Evolutionary conservation across 2,329 filamentous ascomycete species (phyloP), one percentile per base, ranked within the genome.

Genomic region (Alternaria hordeiaustralica): DNA sequence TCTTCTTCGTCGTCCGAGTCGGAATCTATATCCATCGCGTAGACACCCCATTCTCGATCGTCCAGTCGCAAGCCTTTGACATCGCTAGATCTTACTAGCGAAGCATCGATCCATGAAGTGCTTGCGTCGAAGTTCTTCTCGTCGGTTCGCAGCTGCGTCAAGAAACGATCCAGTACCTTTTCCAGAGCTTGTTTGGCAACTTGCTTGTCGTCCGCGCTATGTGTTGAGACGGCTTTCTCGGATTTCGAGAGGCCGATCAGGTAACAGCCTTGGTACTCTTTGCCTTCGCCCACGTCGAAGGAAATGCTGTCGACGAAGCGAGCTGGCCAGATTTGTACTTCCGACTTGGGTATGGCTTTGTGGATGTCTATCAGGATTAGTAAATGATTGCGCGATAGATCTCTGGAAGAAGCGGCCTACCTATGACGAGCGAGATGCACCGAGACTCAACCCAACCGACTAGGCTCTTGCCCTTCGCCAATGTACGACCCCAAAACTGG

Each of bases 361-460:
- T 86, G 80, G 18, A 91, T 78, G 63, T 90, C 88, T 87, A 36
- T 6, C 4, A 21, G 1, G 25, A n/a, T 69, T n/a, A 69, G 60
- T 30, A 49, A 18, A 33, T 5, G 13, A 21, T 21, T n/a, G 4
- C 7, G 33, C 33, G 7, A 18, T 8, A 18, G 5, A 1, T 20
- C 7, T 21, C 6, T 1, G 15, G 26, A 20, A 33, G 15, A 11
- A 11, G 23, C 10, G 43, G 80, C 84, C 78, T 79, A 88, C 87
- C 87, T 64, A 87, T 85, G 20, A 91, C 82, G 33, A 91, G 78
- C 61, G 82, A 79, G 2, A 88, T 82, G 58, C 85, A 88, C 58
- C 86, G 83, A 8, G 87, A 89, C 70, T 91, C 89, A 3, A 91
- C 75, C 89, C 89, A 91, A 11, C 87, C 87, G 0, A 90, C 79